These are phyloP conservation scores for Corallochytrium limacisporum DNA, from an alignment of 78 protist genomes.

Conservation along the genomic window DNA sequence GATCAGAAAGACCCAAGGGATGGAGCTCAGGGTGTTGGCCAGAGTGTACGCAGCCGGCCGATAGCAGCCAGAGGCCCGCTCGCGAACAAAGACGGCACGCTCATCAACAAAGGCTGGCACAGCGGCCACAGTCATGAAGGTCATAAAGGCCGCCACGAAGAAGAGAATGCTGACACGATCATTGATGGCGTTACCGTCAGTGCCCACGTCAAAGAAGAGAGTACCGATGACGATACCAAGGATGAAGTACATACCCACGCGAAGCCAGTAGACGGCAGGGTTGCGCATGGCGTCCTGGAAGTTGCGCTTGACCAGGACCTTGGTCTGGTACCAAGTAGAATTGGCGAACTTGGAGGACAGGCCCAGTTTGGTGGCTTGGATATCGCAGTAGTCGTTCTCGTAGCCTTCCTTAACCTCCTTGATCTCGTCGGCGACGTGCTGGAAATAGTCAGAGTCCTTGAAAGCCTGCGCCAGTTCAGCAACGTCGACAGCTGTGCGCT, in stretches of 20 bases:
- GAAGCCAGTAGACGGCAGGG: neutral
- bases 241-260: slow-evolving; percentile 7
- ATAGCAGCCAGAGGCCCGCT: slow-evolving; percentile 4
- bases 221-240: slow-evolving; percentile 3
- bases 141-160: slow-evolving; percentile 6
- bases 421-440: no score
- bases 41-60: neutral
- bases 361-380: no score
- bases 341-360: no score
- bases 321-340: no score
- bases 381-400: no score
- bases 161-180: neutral
- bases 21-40: neutral
- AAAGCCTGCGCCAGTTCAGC: no score
- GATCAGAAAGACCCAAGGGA: neutral
- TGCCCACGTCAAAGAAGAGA: neutral
- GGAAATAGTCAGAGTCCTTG: no score
- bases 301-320: neutral
- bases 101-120: slow-evolving; percentile 20
- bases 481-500: no score
- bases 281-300: neutral
- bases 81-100: neutral
- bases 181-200: neutral
- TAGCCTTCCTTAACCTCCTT: no score
- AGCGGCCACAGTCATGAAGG: slow-evolving; percentile 14